phyloP scores from a whole-genome alignment of 2,329 filamentous ascomycete genomes.

The Teratosphaeria pseudoeucalypti region DNA sequence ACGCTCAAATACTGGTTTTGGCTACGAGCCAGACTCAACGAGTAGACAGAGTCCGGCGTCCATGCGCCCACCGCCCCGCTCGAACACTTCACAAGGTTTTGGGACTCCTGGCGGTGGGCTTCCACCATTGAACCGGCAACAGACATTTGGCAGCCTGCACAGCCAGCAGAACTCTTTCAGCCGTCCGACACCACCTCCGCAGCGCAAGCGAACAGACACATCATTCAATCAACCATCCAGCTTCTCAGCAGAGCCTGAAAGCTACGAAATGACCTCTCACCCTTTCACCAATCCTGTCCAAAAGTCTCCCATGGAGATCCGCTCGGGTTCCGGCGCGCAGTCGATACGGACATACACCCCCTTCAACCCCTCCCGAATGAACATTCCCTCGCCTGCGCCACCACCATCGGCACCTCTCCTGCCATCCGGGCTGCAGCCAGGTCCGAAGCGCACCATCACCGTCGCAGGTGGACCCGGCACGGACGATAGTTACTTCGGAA shows the following conservation, averaged over 20 bases:
- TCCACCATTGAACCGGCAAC: not conserved
- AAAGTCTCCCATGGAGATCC: not conserved
- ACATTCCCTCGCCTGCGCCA: not conserved
- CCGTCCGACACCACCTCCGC: conserved; percentile 4
- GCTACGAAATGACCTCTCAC: conserved; percentile 24
- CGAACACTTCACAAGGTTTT: conserved; percentile 19
- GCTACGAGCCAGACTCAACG: not conserved
- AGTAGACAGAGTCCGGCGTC: not conserved
- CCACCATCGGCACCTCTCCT: not conserved
- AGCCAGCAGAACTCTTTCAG: conserved; percentile 17
- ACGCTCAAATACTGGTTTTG: conserved; percentile 13
- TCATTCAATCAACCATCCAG: not conserved
- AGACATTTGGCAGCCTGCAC: conserved; percentile 13
- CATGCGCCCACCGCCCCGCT: conserved; percentile 4
- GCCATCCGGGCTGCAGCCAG: conserved; percentile 2
- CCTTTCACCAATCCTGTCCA: conserved; percentile 2
- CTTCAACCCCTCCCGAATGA: conserved; percentile 19
- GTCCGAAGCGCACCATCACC: conserved; percentile 12
- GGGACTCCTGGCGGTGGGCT: conserved; percentile 1
- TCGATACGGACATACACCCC: conserved; percentile 17
- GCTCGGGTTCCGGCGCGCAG: not conserved
- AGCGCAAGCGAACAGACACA: not conserved
- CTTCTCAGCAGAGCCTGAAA: conserved; percentile 7
- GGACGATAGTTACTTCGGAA: conserved; percentile 10
- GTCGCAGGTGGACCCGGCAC: conserved; percentile 6